Evolutionary conservation across 2,329 filamentous ascomycete genomes (phyloP).

Genomic region (Diaporthe citrichinensis): DNA sequence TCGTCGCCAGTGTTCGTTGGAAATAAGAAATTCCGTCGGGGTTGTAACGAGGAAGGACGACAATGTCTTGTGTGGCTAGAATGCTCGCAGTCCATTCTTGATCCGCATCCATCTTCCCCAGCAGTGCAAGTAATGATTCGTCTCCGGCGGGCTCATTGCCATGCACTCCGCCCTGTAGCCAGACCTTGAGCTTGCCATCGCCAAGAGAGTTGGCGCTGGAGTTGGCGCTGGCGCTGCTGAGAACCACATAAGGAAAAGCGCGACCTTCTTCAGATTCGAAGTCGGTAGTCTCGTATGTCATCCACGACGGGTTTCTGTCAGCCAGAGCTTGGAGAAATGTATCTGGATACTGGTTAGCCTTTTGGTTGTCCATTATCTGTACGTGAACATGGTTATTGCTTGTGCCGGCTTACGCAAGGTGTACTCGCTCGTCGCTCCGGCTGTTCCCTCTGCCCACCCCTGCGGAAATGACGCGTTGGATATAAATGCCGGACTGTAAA

Average conservation of each 20-base stretch:
- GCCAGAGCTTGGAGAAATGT: conserved; percentile 9
- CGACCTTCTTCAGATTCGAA: conserved; percentile 15
- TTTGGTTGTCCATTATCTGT: no score
- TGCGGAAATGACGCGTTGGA: background rate
- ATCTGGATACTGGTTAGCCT: background rate
- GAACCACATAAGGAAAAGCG: background rate
- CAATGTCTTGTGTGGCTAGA: conserved; percentile 8
- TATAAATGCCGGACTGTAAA: background rate
- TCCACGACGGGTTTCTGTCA: conserved; percentile 1
- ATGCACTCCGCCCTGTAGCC: conserved; percentile 5
- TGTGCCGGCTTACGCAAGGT: background rate
- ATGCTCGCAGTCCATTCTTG: background rate
- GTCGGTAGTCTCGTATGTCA: background rate
- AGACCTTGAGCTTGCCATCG: conserved; percentile 19
- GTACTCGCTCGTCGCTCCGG: conserved; percentile 8
- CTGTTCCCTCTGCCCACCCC: background rate
- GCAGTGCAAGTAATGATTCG: conserved; percentile 12
- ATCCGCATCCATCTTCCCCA: conserved; percentile 22
- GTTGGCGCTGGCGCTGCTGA: conserved; percentile 1
- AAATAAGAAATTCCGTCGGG: conserved; percentile 6
- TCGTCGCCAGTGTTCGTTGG: conserved; percentile 1
- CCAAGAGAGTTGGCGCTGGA: background rate
- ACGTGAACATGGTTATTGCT: rapidly evolving
- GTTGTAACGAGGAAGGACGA: conserved; percentile 16
- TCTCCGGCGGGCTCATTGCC: conserved; percentile 19